These are phyloP conservation scores for Zalaria sp. DNA, from an alignment of 2,329 filamentous ascomycete genomes.

Conservation along the genomic window DNA sequence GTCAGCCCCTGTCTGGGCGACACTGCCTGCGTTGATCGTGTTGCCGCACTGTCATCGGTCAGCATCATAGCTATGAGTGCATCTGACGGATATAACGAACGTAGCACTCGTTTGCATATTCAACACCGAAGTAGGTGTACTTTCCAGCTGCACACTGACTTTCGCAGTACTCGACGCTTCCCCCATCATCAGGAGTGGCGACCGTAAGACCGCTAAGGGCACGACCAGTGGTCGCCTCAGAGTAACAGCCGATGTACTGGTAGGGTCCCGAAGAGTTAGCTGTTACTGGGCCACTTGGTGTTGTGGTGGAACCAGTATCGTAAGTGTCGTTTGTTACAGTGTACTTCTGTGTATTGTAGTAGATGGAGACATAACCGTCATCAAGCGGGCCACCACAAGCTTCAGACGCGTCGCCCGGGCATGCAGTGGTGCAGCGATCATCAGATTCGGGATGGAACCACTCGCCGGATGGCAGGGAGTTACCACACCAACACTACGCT, in stretches of 20 bases:
- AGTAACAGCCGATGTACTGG: conserved; percentile 22
- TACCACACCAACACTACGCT: no score
- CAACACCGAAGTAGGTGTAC: conserved; percentile 23
- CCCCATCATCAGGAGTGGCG: conserved; percentile 12
- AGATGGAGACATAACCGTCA: conserved; percentile 36
- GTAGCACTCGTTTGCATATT: conserved; percentile 24
- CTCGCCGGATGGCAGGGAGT: no score
- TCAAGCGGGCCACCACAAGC: conserved; percentile 34
- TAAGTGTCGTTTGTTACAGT: conserved; percentile 12
- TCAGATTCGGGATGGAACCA: neutral
- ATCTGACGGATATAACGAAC: neutral
- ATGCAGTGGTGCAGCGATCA: conserved; percentile 33
- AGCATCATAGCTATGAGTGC: neutral
- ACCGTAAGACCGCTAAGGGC: conserved; percentile 12
- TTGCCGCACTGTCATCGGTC: conserved; percentile 1
- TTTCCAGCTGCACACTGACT: conserved; percentile 11
- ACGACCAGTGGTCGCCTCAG: conserved; percentile 14
- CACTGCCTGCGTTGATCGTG: neutral
- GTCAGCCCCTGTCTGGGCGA: no score
- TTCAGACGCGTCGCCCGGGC: conserved; percentile 32
- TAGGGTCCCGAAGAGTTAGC: conserved; percentile 17
- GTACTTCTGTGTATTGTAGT: conserved; percentile 21
- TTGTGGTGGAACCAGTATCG: conserved; percentile 5
- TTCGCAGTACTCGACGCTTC: conserved; percentile 19
- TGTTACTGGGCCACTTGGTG: conserved; percentile 4